Base-by-base conservation (phyloP, 164 flowering plant species). In the Chimonanthus salicifolius region DNA sequence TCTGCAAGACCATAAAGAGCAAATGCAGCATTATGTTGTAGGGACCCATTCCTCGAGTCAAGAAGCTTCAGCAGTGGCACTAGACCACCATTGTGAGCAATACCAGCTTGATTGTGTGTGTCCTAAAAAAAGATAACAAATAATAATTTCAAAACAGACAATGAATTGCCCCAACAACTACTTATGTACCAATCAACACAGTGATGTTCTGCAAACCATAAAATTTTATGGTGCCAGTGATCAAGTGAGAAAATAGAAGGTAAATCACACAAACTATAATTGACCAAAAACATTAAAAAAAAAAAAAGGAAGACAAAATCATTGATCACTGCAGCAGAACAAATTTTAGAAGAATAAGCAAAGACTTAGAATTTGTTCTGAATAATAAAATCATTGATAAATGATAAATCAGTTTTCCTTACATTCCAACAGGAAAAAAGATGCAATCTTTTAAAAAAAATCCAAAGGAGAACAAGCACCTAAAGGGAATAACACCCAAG, bases 1-100 rank as follows among this genome's bases (percentile, higher is more conserved):
- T 95, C 99, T 44, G 99, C 98, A 79, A 95, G 94, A 49, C 98
- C 99, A 85, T 89, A 95, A 68, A 95, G 92, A 66, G 98, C 95
- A 85, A 95, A 95, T 74, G 99, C 99, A 67, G 99, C 98, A 87
- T 95, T 95, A 74, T 95, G 99, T 74, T 93, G 99, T 80, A 95
- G 79, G 74, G 97, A 89, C 47, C 97, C 97, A 83, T 92, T 92
- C 83, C 87, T 95, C 6, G 99, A 89, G 78, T 92, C 97, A 74
- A 95, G 97, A 77, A 93, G 98, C 85, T 89, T 93, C 77, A 95
- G 78, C 68, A 95, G 78, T 71, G 97, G 99, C 71, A 76, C 48
- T 49, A 93, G 74, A 62, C 97, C 97, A 70, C 97, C 97, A 86
- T 82, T 83, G 71, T 92, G 97, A 62, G 87, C 97, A 74, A 95